Evolutionary conservation across 176 grass and related monocot genomes (phyloP), one percentile per base, ranked within the genome.

Genomic region (Paspalum notatum): DNA sequence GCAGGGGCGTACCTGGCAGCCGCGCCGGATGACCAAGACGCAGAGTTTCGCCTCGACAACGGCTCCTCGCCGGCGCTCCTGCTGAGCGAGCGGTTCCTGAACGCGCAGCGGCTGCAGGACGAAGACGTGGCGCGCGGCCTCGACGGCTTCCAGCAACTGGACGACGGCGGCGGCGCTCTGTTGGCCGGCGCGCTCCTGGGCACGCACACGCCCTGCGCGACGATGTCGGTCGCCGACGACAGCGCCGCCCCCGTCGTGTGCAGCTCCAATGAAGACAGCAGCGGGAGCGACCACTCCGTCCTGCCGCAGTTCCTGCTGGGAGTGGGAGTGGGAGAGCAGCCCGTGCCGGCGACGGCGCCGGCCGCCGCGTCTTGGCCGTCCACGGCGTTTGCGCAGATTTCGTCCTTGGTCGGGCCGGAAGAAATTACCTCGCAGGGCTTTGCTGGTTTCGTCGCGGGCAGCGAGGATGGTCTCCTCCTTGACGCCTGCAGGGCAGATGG

Each of bases 201-300:
- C 32, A 32, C 32, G 32, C 32, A 1, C 76, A 27, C 61, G 10
- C 68, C 68, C 5, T 88, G 59, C 21, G 41, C 74, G 3, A n/a
- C 51, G 3, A 53, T 63, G 3, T 62, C 72, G 24, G 64, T 87
- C 12, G 25, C 78, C 1, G 78, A 81, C 70, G 81, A 71, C 32
- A 32, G 32, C 32, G 32, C 32, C 53, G 62, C 32, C 1, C 78
- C 78, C 3, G 21, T 53, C 18, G 46, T 81, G 52, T 76, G 85
- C 32, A 86, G 85, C 50, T 84, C 86, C 16, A 84, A 79, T 59
- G 60, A 83, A 48, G 40, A 68, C 4, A 88, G 75, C 75, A 74
- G 75, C 42, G 80, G 86, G 8, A 84, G 80, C 9, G 80, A 84
- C 51, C 80, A 79, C 9, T 83, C 86, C 13, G 57, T 59, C 15